Evolutionary conservation across 2,329 filamentous ascomycete species (phyloP), one percentile per base, ranked within the genome.

Genomic region (Graphilbum fragrans): DNA sequence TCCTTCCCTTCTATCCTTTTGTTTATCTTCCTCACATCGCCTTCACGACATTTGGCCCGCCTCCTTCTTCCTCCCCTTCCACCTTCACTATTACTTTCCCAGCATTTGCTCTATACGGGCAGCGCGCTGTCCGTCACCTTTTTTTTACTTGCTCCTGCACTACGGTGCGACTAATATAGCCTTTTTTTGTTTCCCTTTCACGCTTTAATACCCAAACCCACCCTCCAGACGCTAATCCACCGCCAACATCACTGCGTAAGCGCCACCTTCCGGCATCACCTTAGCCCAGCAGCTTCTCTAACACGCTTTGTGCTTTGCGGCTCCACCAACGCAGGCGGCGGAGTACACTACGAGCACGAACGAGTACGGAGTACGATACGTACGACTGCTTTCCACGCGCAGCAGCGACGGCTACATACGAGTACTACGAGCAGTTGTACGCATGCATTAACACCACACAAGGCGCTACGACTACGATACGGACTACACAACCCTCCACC

Each of bases 191-290:
- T n/a, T n/a, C n/a, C n/a, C 27, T 37, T 18, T 32, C 10, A 12
- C 19, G 6, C 12, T 25, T 7, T 17, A 29, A 17, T 19, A 17
- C 23, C 20, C 29, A 20, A 19, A 25, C 41, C 38, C 37, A 12
- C 41, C 37, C 23, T 39, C 19, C n/a, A 14, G n/a, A 18, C 31
- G 18, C 20, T 37, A 41, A 33, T 22, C 41, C 23, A 37, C 18
- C 39, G 41, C 41, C 41, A 39, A 33, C 41, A 43, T 35, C 29
- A 31, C 29, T 31, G 29, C 12, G 29, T 43, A 43, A 40, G 41
- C 41, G 41, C 41, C 41, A 43, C 41, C 36, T 37, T 34, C 33
- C 25, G 21, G 33, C 20, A 25, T 19, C 25, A 35, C 36, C n/a
- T 31, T 37, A 22, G 39, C 34, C 39, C 6, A 32, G 31, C 31